Evolutionary conservation across 768 basidiomycete species (phyloP), one percentile per base, ranked within the genome.

Genomic region (Stropharia rugosoannulata): DNA sequence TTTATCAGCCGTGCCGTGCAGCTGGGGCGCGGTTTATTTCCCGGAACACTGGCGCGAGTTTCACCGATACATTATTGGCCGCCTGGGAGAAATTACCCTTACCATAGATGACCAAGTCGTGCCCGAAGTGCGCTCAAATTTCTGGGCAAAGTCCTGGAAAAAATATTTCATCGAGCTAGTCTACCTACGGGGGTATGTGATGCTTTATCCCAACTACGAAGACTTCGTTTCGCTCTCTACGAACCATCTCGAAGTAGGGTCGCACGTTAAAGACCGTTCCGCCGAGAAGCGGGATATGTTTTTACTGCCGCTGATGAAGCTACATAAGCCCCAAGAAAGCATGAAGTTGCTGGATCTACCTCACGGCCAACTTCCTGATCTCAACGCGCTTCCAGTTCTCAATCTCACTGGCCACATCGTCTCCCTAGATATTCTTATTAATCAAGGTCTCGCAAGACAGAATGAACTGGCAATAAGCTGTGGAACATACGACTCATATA

Each of bases 11-110:
- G 83, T 93, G 9, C 93, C 93, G 0, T 94, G 93, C 70, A 92
- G 89, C 70, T 95, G 92, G 93, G 93, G 93, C 12, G 93, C 90
- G 2, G 77, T 92, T 37, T 95, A 94, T 73, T 95, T 95, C 66
- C 92, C 93, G 10, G 82, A 90, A 60, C 86, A 88, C 63, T 94
- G 92, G 93, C 81, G 85, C 61, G 90, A 90, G 67, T 95, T 94
- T 68, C 90, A 95, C 70, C 71, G 74, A 49, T 94, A 90, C 66
- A 83, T 94, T 59, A 62, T 82, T 38, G 65, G 79, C n/a, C 85
- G 92, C 25, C 80, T 93, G n/a, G 78, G 83, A n/a, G 80, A 83
- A 53, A 43, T 58, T 39, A 57, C 68, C 57, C 54, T 79, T 56
- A 65, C 73, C 41, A 71, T 81, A 54, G 72, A 73, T 19, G 64